Conservation (phyloP, 148 eudicot species). For the Vaccinium darrowii region DNA sequence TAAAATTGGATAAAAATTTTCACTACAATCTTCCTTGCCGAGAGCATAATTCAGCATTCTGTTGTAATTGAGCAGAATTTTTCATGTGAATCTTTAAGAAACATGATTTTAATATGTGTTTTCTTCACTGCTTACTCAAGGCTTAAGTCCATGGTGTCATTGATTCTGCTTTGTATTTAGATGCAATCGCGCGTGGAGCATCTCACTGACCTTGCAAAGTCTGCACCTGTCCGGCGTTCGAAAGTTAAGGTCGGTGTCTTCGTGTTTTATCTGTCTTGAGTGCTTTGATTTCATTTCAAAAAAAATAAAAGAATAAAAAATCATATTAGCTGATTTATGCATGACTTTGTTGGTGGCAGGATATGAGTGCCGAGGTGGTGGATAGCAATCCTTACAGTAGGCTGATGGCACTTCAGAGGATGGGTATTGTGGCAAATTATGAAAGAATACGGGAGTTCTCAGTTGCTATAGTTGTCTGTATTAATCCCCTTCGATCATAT, state of each 20-base stretch:
- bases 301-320: no score
- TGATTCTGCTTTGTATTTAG: slow-evolving; percentile 31
- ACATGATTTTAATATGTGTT: background rate
- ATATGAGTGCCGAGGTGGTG: slow-evolving; percentile 95
- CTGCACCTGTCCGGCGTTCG: slow-evolving; percentile 53
- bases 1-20: background rate
- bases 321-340: slow-evolving; percentile 15
- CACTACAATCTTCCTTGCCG: background rate
- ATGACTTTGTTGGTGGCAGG: slow-evolving; percentile 43
- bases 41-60: background rate
- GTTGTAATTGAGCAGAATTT: background rate
- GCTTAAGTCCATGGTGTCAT: background rate
- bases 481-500: slow-evolving; percentile 22
- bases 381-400: slow-evolving; percentile 99
- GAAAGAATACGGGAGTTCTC: slow-evolving; percentile 96
- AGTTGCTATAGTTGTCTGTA: slow-evolving; percentile 88
- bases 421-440: slow-evolving; percentile 94
- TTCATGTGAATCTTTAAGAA: background rate
- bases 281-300: background rate
- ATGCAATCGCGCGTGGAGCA: slow-evolving; percentile 55
- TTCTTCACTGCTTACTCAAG: background rate
- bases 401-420: slow-evolving; percentile 97
- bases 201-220: slow-evolving; percentile 53
- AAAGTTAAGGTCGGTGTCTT: slow-evolving; percentile 67
- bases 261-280: background rate